Base-by-base conservation (phyloP, 345 rosid species). In the Hypericum androsaemum region DNA sequence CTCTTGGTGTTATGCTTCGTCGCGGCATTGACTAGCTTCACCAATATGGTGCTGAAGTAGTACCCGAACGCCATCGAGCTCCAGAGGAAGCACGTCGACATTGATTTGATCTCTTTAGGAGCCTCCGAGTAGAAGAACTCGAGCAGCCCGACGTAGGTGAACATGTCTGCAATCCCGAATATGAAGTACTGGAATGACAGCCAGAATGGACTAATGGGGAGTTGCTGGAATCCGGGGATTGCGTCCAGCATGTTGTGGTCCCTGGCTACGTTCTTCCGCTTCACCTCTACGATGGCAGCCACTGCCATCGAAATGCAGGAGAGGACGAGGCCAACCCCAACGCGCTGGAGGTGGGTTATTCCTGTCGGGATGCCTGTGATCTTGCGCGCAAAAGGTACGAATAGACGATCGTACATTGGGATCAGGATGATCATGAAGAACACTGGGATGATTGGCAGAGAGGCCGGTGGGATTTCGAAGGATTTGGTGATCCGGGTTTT, bases 51-150 rank as follows among this genome's bases (percentile, higher is more conserved):
- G 53, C 89, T 77, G 9, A 61, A n/a, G 57, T 57, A 79, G 47
- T 71, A 74, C 14, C 85, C 85, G 8, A 79, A 47, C 11, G 89
- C 77, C 78, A 67, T 73, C 51, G 89, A 75, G 49, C 47, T 57
- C 83, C 89, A 77, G 6, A 72, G 60, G 41, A 82, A 77, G 71
- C 83, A 73, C 44, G 81, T 75, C 0, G 83, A 71, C 9, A 73
- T 41, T 0, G 83, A 70, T 16, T 75, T 77, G 0, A 82, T 56
- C 12, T 37, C 67, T 44, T 64, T 63, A 0, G 80, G 89, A 7
- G 85, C 77, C 57, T 82, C 80, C 0, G 85, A 75, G 49, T 79
- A 79, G 69, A 82, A 79, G 38, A 79, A 77, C 46, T 82, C 81
- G 6, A 79, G 80, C 39, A 79, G 63, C 3, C 85, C 81, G 0